Conservation (phyloP, 2,329 filamentous ascomycete species). For the Cytospora paraplurivora region DNA sequence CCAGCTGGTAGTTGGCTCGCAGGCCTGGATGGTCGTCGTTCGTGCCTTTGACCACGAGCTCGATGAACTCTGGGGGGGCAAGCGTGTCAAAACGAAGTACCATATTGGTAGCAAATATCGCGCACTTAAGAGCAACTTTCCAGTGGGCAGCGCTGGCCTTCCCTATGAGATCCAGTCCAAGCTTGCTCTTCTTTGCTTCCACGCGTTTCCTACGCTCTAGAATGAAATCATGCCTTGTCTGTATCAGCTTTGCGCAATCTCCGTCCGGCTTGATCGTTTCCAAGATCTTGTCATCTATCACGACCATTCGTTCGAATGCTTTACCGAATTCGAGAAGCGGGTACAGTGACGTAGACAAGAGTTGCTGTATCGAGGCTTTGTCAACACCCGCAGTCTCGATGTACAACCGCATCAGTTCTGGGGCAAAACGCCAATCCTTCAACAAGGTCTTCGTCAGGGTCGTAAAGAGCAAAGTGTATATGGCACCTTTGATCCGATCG, state of each 20-base stretch:
- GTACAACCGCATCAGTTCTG: slow-evolving; percentile 84
- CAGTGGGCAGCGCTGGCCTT: slow-evolving; percentile 82
- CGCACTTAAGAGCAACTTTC: slow-evolving; percentile 91
- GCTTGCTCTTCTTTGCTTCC: slow-evolving; percentile 77
- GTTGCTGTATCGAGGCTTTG: slow-evolving; percentile 89
- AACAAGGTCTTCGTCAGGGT: slow-evolving; percentile 85
- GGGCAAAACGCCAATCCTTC: slow-evolving; percentile 93
- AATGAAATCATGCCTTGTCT: slow-evolving; percentile 72
- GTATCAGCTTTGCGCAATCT: slow-evolving; percentile 63
- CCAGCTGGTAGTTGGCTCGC: slow-evolving; percentile 77
- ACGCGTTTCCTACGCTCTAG: slow-evolving; percentile 73
- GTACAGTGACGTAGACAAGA: slow-evolving; percentile 80
- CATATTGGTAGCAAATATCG: slow-evolving; percentile 86
- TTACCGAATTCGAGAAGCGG: slow-evolving; percentile 91
- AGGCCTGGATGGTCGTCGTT: slow-evolving; percentile 90
- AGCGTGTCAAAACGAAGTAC: slow-evolving; percentile 90
- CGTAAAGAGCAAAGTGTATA: slow-evolving; percentile 89
- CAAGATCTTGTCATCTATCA: slow-evolving; percentile 72
- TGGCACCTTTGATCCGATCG: slow-evolving; percentile 88
- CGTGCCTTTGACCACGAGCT: slow-evolving; percentile 78
- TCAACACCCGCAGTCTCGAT: slow-evolving; percentile 89
- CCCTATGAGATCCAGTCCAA: slow-evolving; percentile 81
- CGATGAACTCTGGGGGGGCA: slow-evolving; percentile 78
- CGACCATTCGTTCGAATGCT: slow-evolving; percentile 80
- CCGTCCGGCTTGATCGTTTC: slow-evolving; percentile 70